Percentiles rank a stretch among this genome's conserved stretches.
phyloP scores from a whole-genome alignment of 768 basidiomycete genomes.

The Kwoniella dendrophila region DNA sequence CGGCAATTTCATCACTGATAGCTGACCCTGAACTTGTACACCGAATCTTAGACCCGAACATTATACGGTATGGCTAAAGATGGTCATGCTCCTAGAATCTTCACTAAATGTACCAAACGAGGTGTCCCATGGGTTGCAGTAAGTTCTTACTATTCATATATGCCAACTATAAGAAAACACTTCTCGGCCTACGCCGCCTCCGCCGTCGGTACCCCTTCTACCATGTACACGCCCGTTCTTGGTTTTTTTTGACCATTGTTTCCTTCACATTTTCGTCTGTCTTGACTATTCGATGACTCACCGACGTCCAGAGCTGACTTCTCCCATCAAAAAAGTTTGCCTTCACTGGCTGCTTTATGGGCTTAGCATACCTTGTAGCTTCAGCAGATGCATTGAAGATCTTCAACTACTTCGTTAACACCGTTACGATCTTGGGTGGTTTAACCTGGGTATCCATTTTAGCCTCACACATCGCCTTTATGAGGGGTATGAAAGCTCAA shows the following conservation, averaged over 20 bases:
- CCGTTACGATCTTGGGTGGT: slow-evolving; percentile 43
- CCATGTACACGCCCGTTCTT: no score
- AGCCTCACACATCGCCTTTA: slow-evolving; percentile 39
- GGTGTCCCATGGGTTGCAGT: slow-evolving; percentile 60
- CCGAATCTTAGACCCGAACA: slow-evolving; percentile 47
- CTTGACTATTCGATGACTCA: no score
- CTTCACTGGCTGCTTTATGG: slow-evolving; percentile 47
- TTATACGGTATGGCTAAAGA: slow-evolving; percentile 58
- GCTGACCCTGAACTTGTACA: no score
- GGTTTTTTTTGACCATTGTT: no score
- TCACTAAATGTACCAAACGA: slow-evolving; percentile 60
- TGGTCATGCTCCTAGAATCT: slow-evolving; percentile 59
- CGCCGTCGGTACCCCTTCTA: no score
- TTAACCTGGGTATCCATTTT: slow-evolving; percentile 47
- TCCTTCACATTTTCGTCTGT: no score
- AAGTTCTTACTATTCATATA: no score
- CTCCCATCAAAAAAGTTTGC: no score
- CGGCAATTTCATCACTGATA: no score
- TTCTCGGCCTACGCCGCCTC: no score
- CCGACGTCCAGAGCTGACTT: no score
- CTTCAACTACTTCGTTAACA: slow-evolving; percentile 52
- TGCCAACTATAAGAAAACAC: no score
- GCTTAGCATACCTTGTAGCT: slow-evolving; percentile 73
- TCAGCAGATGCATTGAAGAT: slow-evolving; percentile 58
- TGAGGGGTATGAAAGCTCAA: slow-evolving; percentile 46